Evolutionary conservation across 2,329 filamentous ascomycete genomes (phyloP), one percentile per base, ranked within the genome.

Genomic region (Colletotrichum nymphaeae): DNA sequence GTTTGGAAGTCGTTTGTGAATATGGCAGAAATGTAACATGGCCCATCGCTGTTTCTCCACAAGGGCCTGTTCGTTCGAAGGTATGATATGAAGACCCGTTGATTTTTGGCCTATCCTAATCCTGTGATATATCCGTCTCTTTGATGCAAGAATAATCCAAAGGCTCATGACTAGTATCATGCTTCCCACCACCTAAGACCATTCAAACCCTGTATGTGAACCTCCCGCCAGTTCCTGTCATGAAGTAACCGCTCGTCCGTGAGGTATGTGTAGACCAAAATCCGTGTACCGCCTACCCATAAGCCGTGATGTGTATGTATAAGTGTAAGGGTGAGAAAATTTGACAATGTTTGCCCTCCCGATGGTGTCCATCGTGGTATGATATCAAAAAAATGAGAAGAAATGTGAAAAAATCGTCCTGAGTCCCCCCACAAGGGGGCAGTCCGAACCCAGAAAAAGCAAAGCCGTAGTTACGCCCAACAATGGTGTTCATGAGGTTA

Each of bases 361-460:
- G 24, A 69, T 26, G 56, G 37, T 22, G 56, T 26, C 28, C 46
- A 28, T 49, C 26, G n/a, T 62, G 55, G 35, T 56, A 30, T 70
- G 35, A 66, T 63, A 56, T 62, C 55, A 58, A 62, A 14, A 49
- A 70, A 53, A 19, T 2, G 22, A 42, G 26, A 19, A 12, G 16
- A 42, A n/a, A 8, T n/a, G 19, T 8, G 19, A 19, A 53, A 64
- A 42, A 28, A 4, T 73, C 70, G 70, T 70, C 67, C 70, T 65
- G 64, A 46, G 56, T 56, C 70, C 70, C 24, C 70, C 55, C 52
- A 58, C 7, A 14, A 53, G 67, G 19, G 11, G 67, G 62, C 60
- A 66, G 67, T 66, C 71, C 67, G 49, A 71, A 52, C 35, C 28
- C 26, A 30, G 26, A 32, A 30, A 32, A 56, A 56, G 3, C 3